Conservation (phyloP, 371 early-diverging fungal genomes). For the Haplosporangium sp. region DNA sequence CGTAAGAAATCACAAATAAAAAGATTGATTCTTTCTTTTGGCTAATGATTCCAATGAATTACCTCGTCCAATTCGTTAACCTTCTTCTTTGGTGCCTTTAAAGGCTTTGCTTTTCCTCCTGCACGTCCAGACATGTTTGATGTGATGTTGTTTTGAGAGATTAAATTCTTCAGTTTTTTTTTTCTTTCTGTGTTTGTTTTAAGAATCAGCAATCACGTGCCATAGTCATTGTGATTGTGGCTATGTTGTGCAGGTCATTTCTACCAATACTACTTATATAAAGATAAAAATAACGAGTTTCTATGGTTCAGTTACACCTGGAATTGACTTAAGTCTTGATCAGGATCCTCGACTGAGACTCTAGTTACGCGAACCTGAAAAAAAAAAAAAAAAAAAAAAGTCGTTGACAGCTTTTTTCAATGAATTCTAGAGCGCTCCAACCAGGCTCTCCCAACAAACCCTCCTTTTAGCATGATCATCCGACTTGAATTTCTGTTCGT, state of each 20-base stretch:
- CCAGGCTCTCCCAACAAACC: background rate
- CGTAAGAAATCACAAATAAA: background rate
- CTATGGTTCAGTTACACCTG: background rate
- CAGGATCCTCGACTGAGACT: background rate
- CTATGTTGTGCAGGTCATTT: too few relatives aligned
- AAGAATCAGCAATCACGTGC: background rate
- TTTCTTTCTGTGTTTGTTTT: background rate
- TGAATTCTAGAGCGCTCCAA: background rate
- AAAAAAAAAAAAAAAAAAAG: background rate
- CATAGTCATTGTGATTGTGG: background rate
- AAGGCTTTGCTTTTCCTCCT: constrained; percentile 86
- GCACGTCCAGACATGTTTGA: constrained; percentile 44
- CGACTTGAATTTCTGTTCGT: background rate
- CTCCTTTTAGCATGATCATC: background rate
- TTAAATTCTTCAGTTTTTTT: background rate
- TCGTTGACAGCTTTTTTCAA: background rate
- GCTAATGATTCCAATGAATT: constrained; percentile 4
- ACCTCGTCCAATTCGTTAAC: constrained; percentile 73
- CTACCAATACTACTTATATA: background rate
- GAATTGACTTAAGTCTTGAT: background rate
- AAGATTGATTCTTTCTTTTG: background rate
- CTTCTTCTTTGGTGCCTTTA: constrained; percentile 84
- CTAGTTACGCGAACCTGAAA: background rate
- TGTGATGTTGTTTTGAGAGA: constrained; percentile 36
- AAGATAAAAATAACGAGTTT: background rate